phyloP scores from a whole-genome alignment of 352 stramenopile species.

The Pythium graminicola region DNA sequence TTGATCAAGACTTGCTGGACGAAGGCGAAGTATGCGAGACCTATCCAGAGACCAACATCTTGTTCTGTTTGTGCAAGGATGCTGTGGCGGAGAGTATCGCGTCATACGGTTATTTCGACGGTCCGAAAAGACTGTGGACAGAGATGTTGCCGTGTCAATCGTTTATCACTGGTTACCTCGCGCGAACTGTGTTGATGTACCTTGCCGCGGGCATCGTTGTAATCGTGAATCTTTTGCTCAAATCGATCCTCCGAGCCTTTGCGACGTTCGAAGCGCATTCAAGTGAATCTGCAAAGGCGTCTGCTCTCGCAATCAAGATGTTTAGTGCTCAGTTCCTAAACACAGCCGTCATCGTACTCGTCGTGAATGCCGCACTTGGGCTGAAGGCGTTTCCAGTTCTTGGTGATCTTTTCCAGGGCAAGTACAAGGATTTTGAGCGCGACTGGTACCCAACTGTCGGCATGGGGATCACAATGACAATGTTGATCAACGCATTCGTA shows the following conservation, averaged over 20 bases:
- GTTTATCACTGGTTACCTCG: slow-evolving; percentile 64
- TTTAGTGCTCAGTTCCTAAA: slow-evolving; percentile 79
- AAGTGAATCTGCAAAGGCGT: slow-evolving; percentile 80
- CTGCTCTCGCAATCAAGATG: slow-evolving; percentile 69
- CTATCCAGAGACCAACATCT: slow-evolving; percentile 51
- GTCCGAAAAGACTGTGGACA: slow-evolving; percentile 47
- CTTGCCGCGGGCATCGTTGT: slow-evolving; percentile 60
- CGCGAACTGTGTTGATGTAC: slow-evolving; percentile 62
- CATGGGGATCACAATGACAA: slow-evolving; percentile 81
- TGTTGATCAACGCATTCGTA: slow-evolving; percentile 76
- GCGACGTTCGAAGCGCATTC: slow-evolving; percentile 65
- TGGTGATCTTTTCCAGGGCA: slow-evolving; percentile 60
- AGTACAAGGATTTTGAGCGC: slow-evolving; percentile 78
- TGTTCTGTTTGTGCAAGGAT: slow-evolving; percentile 69
- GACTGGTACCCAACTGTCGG: slow-evolving; percentile 85
- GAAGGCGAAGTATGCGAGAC: slow-evolving; percentile 42
- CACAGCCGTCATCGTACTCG: slow-evolving; percentile 72
- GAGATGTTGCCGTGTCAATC: slow-evolving; percentile 43
- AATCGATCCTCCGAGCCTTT: slow-evolving; percentile 58
- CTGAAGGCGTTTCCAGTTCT: slow-evolving; percentile 37
- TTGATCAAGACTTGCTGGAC: slow-evolving; percentile 33
- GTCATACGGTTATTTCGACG: slow-evolving; percentile 40
- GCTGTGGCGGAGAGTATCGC: slow-evolving; percentile 42
- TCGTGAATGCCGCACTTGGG: slow-evolving; percentile 62
- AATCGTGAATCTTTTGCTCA: slow-evolving; percentile 70